Evolutionary conservation across 371 early-diverging fungal genomes (phyloP).

Genomic region (Umbelopsis sp.): DNA sequence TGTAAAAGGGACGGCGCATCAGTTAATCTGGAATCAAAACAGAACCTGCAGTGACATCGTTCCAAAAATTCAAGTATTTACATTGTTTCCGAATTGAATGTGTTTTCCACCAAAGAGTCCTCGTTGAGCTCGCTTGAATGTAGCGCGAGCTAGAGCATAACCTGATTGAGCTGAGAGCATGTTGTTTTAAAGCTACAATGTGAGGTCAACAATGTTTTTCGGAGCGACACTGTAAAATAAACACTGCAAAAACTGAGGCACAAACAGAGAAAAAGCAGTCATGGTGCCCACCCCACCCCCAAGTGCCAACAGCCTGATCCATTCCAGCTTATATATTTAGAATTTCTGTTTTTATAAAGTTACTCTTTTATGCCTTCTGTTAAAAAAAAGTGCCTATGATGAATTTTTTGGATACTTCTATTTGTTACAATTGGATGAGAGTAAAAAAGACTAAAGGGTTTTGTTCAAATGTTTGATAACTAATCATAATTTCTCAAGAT

Average conservation of each 20-base stretch:
- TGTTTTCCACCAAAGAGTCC: conserved; percentile 73
- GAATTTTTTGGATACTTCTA: too few relatives aligned
- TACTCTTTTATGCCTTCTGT: too few relatives aligned
- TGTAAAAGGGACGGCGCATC: conserved; percentile 17
- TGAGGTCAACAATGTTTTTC: not conserved
- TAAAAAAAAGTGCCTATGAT: too few relatives aligned
- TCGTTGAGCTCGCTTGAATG: conserved; percentile 63
- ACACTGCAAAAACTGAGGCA: not conserved
- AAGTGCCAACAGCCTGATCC: too few relatives aligned
- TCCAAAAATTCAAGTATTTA: conserved; percentile 25
- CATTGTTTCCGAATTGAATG: conserved; percentile 82
- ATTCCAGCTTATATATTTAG: too few relatives aligned
- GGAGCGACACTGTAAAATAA: not conserved
- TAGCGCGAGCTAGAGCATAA: conserved; percentile 58
- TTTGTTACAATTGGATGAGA: too few relatives aligned
- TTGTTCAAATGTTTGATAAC: not conserved
- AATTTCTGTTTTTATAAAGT: too few relatives aligned
- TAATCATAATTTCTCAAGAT: conserved; percentile 33
- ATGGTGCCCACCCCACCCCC: too few relatives aligned
- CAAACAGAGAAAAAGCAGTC: not conserved
- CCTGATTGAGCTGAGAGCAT: conserved; percentile 53
- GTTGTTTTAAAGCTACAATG: not conserved
- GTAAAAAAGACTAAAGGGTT: too few relatives aligned
- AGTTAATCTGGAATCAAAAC: too few relatives aligned
- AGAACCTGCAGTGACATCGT: not conserved